phyloP scores from a whole-genome alignment of 495 filamentous ascomycete species.

The Aspergillus affinis region DNA sequence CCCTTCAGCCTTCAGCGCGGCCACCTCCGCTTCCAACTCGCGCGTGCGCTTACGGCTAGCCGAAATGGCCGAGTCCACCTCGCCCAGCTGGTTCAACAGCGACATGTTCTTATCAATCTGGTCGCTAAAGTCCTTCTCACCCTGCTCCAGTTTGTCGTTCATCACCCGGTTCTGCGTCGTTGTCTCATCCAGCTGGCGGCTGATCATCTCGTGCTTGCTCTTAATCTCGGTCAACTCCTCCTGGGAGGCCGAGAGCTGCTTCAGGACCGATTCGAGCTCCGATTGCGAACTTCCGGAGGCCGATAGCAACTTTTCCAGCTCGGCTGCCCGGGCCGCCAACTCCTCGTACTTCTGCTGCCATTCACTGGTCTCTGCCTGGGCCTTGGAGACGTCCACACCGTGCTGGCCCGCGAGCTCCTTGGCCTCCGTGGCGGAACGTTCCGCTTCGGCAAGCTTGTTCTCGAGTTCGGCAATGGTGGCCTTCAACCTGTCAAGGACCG shows the following conservation, averaged over 20 bases:
- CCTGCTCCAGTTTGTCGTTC: conserved; percentile 36
- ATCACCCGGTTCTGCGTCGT: conserved; percentile 32
- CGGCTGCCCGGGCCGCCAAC: conserved; percentile 26
- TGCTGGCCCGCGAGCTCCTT: conserved; percentile 35
- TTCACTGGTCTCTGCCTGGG: conserved; percentile 35
- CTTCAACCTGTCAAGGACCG: conserved; percentile 36
- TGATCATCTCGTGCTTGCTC: conserved; percentile 30
- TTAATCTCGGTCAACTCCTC: conserved; percentile 36
- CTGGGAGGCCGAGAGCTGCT: conserved; percentile 36
- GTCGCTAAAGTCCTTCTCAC: conserved; percentile 40
- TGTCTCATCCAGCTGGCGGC: conserved; percentile 34
- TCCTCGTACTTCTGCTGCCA: conserved; percentile 35
- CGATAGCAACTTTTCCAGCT: conserved; percentile 36
- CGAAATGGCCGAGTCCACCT: conserved; percentile 41
- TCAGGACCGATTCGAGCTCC: conserved; percentile 34
- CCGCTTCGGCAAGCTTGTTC: conserved; percentile 35
- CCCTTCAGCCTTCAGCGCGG: conserved; percentile 36
- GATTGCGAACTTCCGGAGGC: conserved; percentile 32
- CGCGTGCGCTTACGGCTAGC: conserved; percentile 41
- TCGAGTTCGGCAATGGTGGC: conserved; percentile 38
- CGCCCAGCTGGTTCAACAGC: conserved; percentile 43
- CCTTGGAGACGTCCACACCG: conserved; percentile 30
- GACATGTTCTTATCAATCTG: conserved; percentile 54
- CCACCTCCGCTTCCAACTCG: conserved; percentile 48
- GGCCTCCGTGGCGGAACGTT: conserved; percentile 32